Conservation (phyloP, 2,329 filamentous ascomycete genomes). For the Amylocarpus encephaloides region DNA sequence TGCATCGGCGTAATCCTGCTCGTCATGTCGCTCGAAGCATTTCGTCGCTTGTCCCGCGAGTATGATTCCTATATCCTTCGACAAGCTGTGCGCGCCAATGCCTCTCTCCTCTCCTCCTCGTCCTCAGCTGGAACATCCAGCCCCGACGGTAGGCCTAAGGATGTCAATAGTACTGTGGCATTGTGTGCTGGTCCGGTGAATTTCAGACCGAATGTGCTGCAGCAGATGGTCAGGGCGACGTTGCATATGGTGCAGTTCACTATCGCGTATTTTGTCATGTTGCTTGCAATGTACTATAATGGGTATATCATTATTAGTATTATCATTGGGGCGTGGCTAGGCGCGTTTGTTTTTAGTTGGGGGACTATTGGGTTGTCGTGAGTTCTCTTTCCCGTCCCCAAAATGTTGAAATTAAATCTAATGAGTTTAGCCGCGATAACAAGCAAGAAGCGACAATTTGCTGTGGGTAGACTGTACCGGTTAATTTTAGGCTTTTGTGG, state of each 20-base stretch:
- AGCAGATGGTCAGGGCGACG: slow-evolving; percentile 61
- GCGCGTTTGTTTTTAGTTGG: slow-evolving; percentile 69
- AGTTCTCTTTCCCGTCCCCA: neutral
- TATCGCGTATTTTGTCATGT: slow-evolving; percentile 74
- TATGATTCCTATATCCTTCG: slow-evolving; percentile 62
- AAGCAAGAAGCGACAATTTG: neutral
- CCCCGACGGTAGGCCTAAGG: neutral
- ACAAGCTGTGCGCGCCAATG: slow-evolving; percentile 32
- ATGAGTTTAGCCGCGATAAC: neutral
- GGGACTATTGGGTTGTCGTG: slow-evolving; percentile 38
- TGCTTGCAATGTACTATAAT: slow-evolving; percentile 56
- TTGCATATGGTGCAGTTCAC: slow-evolving; percentile 67
- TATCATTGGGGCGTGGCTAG: slow-evolving; percentile 68
- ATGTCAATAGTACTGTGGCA: neutral
- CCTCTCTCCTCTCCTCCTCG: slow-evolving; percentile 10
- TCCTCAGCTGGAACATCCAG: neutral
- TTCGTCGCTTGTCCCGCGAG: slow-evolving; percentile 65
- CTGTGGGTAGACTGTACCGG: neutral
- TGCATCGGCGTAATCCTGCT: slow-evolving; percentile 73
- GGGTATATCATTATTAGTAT: slow-evolving; percentile 78
- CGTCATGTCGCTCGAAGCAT: slow-evolving; percentile 63
- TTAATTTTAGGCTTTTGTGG: too few species aligned
- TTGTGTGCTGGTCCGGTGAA: neutral
- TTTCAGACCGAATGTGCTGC: slow-evolving; percentile 53
- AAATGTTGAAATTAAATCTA: neutral